Evolutionary conservation across 176 grass and related monocot genomes (phyloP), one percentile per base, ranked within the genome.

Genomic region (Hordeum marinum): DNA sequence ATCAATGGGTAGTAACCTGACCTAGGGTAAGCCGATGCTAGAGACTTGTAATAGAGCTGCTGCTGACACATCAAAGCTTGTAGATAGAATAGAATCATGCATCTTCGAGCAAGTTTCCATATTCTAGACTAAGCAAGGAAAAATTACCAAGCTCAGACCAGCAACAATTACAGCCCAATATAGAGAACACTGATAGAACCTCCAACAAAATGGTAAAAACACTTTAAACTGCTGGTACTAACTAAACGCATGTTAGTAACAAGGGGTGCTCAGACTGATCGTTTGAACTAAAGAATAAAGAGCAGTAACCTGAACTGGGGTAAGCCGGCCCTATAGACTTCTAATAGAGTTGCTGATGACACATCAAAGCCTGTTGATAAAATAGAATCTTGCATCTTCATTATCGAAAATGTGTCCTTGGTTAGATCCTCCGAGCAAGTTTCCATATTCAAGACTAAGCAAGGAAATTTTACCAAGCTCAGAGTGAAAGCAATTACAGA

Each of bases 341-440:
- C 3, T 34, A 34, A 34, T 4, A 34, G 2, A 34, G 32, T 3
- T 34, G 2, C 32, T 34, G 32, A 34, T 34, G 32, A 34, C 32
- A 55, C 69, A 58, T 75, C 69, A 42, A 68, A 85, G 36, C 55
- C 45, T 78, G 26, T 37, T 77, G 73, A 76, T 18, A 75, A n/a
- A 15, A 84, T 4, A 42, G 2, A 60, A 3, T 60, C 83, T 75
- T 3, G 9, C 40, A 42, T 42, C 40, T 42, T 42, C 40, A 11
- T 42, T 42, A 3, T 42, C 1, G 4, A 4, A 34, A 34, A 34
- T 34, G 3, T 14, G 43, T 11, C 43, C 3, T 5, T 46, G 43
- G 43, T 14, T 46, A 4, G 10, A 11, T 46, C 42, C 11, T 43
- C 3, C 10, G 11, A 43, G 42, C 42, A 43, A 43, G 11, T 43